A percentile compares a stretch with the other conserved stretches of the same genome.
Evolutionary conservation across 1,284 basidiomycete genomes (phyloP).

Genomic region (Papiliotrema fonsecae): DNA sequence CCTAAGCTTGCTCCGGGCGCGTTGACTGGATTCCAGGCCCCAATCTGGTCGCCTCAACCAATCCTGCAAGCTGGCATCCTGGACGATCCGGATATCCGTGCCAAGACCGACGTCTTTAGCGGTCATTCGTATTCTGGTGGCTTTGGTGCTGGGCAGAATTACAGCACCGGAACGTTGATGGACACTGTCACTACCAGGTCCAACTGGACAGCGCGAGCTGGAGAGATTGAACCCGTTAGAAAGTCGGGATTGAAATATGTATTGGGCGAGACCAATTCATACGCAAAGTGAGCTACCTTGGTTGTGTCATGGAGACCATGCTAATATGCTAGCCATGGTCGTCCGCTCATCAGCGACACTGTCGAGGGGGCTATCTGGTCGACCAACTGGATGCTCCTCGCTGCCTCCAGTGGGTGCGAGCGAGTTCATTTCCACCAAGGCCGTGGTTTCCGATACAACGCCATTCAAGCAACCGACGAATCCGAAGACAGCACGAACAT

Average conservation of each 20-base stretch:
- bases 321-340: slow-evolving; percentile 51
- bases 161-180: not conserved
- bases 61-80: not conserved
- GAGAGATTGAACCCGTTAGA: not conserved
- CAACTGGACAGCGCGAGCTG: slow-evolving; percentile 3
- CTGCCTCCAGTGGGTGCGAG: slow-evolving; percentile 46
- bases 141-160: not conserved
- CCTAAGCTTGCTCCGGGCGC: not conserved
- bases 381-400: slow-evolving; percentile 60
- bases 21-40: not conserved
- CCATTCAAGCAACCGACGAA: slow-evolving; percentile 42
- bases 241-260: not conserved
- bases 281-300: slow-evolving; percentile 15
- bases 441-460: slow-evolving; percentile 52
- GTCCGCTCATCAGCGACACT: slow-evolving; percentile 63
- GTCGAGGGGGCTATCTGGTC: slow-evolving; percentile 66
- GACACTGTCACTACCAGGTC: not conserved
- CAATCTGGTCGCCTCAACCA: not conserved
- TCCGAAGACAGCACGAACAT: slow-evolving; percentile 50
- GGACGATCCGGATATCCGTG: not conserved
- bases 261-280: slow-evolving; percentile 27
- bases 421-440: slow-evolving; percentile 52
- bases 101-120: not conserved
- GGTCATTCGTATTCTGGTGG: slow-evolving; percentile 4
- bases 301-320: not conserved